These are phyloP conservation scores for Fusarium sp. DNA, from an alignment of 2,329 filamentous ascomycete species.

Conservation along the genomic window DNA sequence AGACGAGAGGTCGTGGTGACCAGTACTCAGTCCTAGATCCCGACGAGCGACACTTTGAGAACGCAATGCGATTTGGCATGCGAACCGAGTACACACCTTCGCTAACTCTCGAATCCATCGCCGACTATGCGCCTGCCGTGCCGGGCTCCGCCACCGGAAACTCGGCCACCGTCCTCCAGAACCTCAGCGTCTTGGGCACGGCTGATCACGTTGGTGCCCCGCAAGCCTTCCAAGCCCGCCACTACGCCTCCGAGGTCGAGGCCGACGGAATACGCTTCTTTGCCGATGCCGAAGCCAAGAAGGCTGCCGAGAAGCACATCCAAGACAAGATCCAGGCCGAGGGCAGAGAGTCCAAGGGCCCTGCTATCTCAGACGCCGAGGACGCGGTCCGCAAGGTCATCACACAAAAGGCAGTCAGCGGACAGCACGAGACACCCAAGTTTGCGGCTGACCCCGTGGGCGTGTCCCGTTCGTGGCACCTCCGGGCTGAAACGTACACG, in stretches of 20 bases:
- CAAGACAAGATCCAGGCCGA: slow-evolving; percentile 42
- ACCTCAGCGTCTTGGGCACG: slow-evolving; percentile 51
- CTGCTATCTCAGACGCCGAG: slow-evolving; percentile 49
- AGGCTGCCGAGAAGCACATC: slow-evolving; percentile 48
- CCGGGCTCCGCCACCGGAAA: slow-evolving; percentile 46
- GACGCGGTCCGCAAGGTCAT: slow-evolving; percentile 51
- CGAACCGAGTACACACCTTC: slow-evolving; percentile 48
- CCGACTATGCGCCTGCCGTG: slow-evolving; percentile 47
- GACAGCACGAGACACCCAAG: slow-evolving; percentile 52
- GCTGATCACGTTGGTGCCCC: slow-evolving; percentile 50
- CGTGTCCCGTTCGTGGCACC: slow-evolving; percentile 52
- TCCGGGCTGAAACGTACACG: slow-evolving; percentile 53
- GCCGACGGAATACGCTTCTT: slow-evolving; percentile 44
- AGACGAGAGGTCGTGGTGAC: slow-evolving; percentile 41
- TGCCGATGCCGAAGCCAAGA: slow-evolving; percentile 41
- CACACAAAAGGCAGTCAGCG: slow-evolving; percentile 49
- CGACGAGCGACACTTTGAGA: slow-evolving; percentile 51
- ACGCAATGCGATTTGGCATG: slow-evolving; percentile 51
- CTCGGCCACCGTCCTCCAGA: slow-evolving; percentile 51
- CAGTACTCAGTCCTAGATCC: slow-evolving; percentile 46
- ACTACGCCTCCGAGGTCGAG: slow-evolving; percentile 49
- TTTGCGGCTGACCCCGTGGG: slow-evolving; percentile 50
- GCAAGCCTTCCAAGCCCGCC: slow-evolving; percentile 45
- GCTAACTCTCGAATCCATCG: slow-evolving; percentile 49
- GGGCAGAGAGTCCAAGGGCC: slow-evolving; percentile 32